These are phyloP conservation scores for Fusarium verticillioides DNA, from an alignment of 2,329 filamentous ascomycete genomes.

Conservation along the genomic window DNA sequence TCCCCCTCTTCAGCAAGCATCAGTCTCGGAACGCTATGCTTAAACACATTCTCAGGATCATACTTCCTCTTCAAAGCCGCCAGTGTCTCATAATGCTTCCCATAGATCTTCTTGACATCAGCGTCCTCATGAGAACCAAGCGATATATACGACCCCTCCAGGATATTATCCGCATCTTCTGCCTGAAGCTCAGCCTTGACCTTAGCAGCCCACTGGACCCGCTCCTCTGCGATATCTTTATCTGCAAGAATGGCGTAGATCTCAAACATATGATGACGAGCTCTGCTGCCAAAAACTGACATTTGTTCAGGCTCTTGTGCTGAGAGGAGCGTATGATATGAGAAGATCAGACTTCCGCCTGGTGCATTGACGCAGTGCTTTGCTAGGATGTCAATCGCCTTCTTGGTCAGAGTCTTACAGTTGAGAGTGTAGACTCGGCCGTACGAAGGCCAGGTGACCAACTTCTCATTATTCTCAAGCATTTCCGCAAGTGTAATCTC, in stretches of 20 bases:
- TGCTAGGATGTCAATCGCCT: rapidly evolving
- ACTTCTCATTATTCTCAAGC: not conserved
- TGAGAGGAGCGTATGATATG: not conserved
- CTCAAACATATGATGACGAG: constrained; percentile 8
- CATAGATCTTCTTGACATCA: constrained; percentile 1
- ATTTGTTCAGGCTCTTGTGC: not conserved
- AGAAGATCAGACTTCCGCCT: not conserved
- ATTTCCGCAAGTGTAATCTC: not conserved
- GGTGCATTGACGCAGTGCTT: not conserved
- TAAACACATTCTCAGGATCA: constrained; percentile 1
- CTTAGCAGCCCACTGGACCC: not conserved
- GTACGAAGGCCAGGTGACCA: not conserved
- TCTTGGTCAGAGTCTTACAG: rapidly evolving
- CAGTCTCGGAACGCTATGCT: not conserved
- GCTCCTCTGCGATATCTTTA: not conserved
- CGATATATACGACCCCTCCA: constrained; percentile 6
- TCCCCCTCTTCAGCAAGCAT: rapidly evolving
- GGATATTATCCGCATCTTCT: not conserved
- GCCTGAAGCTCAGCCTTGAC: not conserved
- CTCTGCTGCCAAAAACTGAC: not conserved
- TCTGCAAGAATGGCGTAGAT: not conserved
- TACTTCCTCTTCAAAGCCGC: not conserved
- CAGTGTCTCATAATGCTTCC: not conserved
- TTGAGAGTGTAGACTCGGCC: not conserved
- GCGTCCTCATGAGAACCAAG: not conserved